Evolutionary conservation across 352 stramenopile genomes (phyloP), one percentile per base, ranked within the genome.

Genomic region (Thalassiosira sp.): DNA sequence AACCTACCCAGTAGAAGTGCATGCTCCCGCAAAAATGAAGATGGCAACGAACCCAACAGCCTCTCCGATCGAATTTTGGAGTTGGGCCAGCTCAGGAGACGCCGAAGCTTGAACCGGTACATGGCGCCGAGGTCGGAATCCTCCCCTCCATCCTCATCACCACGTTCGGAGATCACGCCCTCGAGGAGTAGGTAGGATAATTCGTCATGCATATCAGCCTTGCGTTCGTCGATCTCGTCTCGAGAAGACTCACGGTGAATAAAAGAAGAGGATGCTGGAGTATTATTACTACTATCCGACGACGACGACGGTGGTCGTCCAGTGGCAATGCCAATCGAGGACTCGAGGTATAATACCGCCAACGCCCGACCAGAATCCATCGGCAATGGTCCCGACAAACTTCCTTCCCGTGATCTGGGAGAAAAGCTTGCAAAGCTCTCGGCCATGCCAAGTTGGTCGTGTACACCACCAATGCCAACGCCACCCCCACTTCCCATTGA

Each of bases 181-280:
- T 94, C 90, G 31, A 95, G 81, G 11, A 95, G 66, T n/a, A 94
- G 66, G 49, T 90, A 93, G 15, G 84, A 85, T 1, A 95, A 69
- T 67, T 95, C 89, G 73, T 95, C 89, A 67, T 95, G 91, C 67
- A 90, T 86, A 49, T 91, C 80, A 15, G 82, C 63, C 54, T 85
- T 72, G 18, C 64, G 66, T 31, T 86, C 72, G 58, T 86, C 67
- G 27, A 75, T 46, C 10, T 86, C 67, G 66, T 81, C 46, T n/a
- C 74, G 58, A 27, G 65, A 67, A 22, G 76, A 20, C 31, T 49
- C n/a, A n/a, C n/a, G n/a, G n/a, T n/a, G n/a, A n/a, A n/a, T n/a
- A n/a, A n/a, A n/a, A n/a, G n/a, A n/a, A n/a, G n/a, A n/a, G n/a
- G n/a, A n/a, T n/a, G n/a, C n/a, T n/a, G n/a, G n/a, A n/a, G n/a